phyloP scores from a whole-genome alignment of 176 grass and related monocot species.

The Saccharum officinarum region DNA sequence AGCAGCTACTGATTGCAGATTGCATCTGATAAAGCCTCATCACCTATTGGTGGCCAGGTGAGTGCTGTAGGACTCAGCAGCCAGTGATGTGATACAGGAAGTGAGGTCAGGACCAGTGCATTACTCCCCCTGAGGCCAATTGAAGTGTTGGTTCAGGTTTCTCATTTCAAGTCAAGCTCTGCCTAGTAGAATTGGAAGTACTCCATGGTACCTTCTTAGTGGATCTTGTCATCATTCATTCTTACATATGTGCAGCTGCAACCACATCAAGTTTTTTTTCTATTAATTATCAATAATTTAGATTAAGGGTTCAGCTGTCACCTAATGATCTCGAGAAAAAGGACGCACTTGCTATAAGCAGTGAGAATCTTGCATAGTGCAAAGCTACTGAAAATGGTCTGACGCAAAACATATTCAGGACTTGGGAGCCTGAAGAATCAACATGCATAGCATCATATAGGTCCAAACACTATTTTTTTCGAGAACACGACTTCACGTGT shows the following conservation, averaged over 20 bases:
- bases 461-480: too few species aligned
- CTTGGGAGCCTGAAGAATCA: not conserved
- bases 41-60: too few species aligned
- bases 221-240: not conserved
- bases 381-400: not conserved
- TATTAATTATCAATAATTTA: not conserved
- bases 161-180: not conserved
- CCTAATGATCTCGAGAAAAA: not conserved
- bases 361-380: not conserved
- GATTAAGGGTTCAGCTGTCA: not conserved
- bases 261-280: not conserved
- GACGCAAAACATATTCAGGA: not conserved
- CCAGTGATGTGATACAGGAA: too few species aligned
- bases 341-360: not conserved
- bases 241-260: not conserved
- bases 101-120: too few species aligned
- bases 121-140: not conserved
- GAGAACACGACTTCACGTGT: too few species aligned
- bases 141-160: not conserved
- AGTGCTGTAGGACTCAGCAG: too few species aligned
- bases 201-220: not conserved
- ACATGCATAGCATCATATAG: not conserved
- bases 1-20: too few species aligned
- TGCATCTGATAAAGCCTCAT: too few species aligned
- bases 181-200: not conserved